These are phyloP conservation scores for Calonectria honghensis DNA, from an alignment of 2,329 filamentous ascomycete species.

Conservation along the genomic window DNA sequence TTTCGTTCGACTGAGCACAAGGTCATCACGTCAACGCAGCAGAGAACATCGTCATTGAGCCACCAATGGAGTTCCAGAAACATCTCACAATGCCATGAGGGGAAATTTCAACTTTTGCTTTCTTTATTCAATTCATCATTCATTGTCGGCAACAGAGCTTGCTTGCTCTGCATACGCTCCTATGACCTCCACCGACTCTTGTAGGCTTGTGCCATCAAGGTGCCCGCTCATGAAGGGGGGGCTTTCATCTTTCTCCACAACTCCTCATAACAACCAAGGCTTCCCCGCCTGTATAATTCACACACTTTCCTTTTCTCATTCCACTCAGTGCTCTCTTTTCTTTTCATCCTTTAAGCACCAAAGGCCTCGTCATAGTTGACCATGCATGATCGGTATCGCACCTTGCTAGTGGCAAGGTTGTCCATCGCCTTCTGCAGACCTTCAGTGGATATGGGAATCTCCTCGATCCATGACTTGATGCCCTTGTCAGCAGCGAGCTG, in stretches of 20 bases:
- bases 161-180: neutral
- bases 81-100: neutral
- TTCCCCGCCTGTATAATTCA: slow-evolving; percentile 19
- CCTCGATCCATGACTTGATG: slow-evolving; percentile 82
- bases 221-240: slow-evolving; percentile 31
- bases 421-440: slow-evolving; percentile 82
- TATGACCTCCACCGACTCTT: slow-evolving; percentile 21
- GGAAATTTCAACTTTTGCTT: neutral
- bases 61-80: neutral
- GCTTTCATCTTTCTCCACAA: slow-evolving; percentile 31
- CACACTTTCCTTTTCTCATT: neutral
- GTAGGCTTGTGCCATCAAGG: slow-evolving; percentile 38
- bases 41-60: neutral
- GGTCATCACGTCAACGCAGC: slow-evolving; percentile 13
- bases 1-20: neutral
- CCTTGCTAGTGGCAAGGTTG: slow-evolving; percentile 81
- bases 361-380: slow-evolving; percentile 82
- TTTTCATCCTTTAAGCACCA: slow-evolving; percentile 62
- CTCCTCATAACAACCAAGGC: slow-evolving; percentile 31
- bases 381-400: slow-evolving; percentile 85
- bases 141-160: slow-evolving; percentile 12
- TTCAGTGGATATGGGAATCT: slow-evolving; percentile 83
- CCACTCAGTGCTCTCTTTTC: slow-evolving; percentile 25
- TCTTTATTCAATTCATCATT: slow-evolving; percentile 35
- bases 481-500: slow-evolving; percentile 81